Conservation (phyloP, 495 filamentous ascomycete species). For the Terfezia boudieri region DNA sequence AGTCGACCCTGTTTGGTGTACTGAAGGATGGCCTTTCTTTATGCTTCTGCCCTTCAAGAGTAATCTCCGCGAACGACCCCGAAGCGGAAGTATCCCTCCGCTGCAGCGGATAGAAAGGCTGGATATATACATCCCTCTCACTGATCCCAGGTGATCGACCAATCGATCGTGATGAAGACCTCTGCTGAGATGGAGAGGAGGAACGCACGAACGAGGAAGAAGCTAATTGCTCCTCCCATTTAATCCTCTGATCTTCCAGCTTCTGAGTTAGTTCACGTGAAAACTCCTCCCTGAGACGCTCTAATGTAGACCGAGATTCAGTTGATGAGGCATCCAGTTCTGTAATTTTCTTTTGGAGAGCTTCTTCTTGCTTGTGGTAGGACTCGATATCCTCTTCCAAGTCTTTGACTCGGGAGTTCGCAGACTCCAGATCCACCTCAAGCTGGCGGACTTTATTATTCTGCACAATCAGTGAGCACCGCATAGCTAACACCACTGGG, state of each 20-base stretch:
- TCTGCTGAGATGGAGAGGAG: background rate
- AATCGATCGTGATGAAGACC: background rate
- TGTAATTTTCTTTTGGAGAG: slow-evolving; percentile 49
- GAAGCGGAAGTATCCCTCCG: slow-evolving; percentile 14
- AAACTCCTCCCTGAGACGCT: slow-evolving; percentile 44
- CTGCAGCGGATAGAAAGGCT: background rate
- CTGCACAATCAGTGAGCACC: slow-evolving; percentile 21
- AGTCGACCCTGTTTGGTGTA: slow-evolving; percentile 7
- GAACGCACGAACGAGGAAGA: background rate
- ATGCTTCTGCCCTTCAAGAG: slow-evolving; percentile 16
- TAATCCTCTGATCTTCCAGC: slow-evolving; percentile 49
- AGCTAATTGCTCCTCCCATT: slow-evolving; percentile 40
- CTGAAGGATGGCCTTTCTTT: slow-evolving; percentile 10
- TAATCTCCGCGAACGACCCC: slow-evolving; percentile 16
- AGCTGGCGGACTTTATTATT: slow-evolving; percentile 32
- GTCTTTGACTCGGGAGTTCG: slow-evolving; percentile 38
- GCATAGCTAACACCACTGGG: slow-evolving; percentile 5
- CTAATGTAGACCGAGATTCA: slow-evolving; percentile 23
- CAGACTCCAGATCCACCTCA: slow-evolving; percentile 64
- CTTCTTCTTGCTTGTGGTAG: slow-evolving; percentile 30
- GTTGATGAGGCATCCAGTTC: slow-evolving; percentile 34
- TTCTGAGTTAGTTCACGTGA: slow-evolving; percentile 38
- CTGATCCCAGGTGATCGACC: background rate
- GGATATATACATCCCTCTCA: background rate
- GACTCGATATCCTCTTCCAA: slow-evolving; percentile 30